Base-by-base conservation (phyloP, 2,329 filamentous ascomycete genomes). In the Aureobasidium sp. region DNA sequence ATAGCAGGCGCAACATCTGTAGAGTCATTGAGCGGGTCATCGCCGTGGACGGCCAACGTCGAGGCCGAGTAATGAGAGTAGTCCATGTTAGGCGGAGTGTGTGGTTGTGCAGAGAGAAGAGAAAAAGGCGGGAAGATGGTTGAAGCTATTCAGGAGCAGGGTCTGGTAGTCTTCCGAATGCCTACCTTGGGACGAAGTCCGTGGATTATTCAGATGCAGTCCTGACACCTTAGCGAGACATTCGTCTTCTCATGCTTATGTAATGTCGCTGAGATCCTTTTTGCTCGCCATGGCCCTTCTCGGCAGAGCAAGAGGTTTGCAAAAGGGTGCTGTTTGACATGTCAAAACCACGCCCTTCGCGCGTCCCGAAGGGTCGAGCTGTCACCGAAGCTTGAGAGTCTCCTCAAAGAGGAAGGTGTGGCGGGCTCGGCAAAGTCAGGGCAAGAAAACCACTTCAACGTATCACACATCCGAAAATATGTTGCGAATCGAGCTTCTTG, bases 1-100 rank as follows among this genome's bases (percentile, higher is more conserved):
- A 97, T 81, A 4, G 93, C 86, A 63, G 94, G 93, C 13, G 93
- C 91, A 61, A 97, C 88, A 71, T 94, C 91, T 55, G 85, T 72
- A 63, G 66, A 67, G 53, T 59, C 62, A 65, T 73, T 70, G 60
- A 72, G 68, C n/a, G 68, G 64, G 63, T 73, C 71, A 61, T 74
- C 71, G 61, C 64, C 71, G 64, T 74, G 72, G 52, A 74, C 66
- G 29, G 63, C 66, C 36, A 68, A 66, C 57, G 72, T 74, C 36
- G 72, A 64, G 32, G 71, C 63, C 32, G 70, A 70, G 50, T 67
- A 69, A 10, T 47, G 34, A 29, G 58, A 47, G 37, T 45, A 37
- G 16, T 62, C 57, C 29, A 59, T 50, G 39, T 3, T 42, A 10
- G 39, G 45, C 9, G 11, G 8, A 8, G 36, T 50, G 57, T 50